Percentiles rank a stretch among this genome's conserved stretches.
These are phyloP conservation scores for Asterophora parasitica DNA, from an alignment of 768 basidiomycete species.

Conservation along the genomic window DNA sequence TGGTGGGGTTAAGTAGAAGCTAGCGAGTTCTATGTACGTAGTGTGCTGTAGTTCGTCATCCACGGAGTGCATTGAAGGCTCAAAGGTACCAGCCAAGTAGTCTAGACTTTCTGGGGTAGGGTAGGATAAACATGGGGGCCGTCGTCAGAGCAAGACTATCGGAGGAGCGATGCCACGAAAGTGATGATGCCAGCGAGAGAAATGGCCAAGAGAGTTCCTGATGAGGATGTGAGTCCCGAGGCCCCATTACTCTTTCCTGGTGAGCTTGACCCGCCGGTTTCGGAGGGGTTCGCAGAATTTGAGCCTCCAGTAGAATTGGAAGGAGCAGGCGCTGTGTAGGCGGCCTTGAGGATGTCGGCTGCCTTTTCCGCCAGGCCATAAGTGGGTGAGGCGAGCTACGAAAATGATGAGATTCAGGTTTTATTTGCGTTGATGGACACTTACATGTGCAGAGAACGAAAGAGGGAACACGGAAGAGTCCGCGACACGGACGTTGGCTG, in stretches of 20 bases:
- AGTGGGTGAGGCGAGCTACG: slow-evolving; percentile 7
- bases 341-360: slow-evolving; percentile 4
- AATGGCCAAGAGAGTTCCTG: background rate
- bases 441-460: slow-evolving; percentile 21
- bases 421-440: background rate
- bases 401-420: background rate
- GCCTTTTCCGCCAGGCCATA: slow-evolving; percentile 12
- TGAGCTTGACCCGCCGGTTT: background rate
- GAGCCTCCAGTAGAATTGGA: background rate
- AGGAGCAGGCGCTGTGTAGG: background rate
- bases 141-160: too few species aligned
- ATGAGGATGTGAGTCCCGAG: background rate
- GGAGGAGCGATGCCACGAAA: background rate
- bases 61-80: too few species aligned
- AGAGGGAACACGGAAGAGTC: slow-evolving; percentile 24
- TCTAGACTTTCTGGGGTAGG: too few species aligned
- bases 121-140: too few species aligned
- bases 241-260: background rate
- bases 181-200: background rate
- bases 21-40: too few species aligned
- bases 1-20: too few species aligned
- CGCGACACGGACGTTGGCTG: slow-evolving; percentile 41
- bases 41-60: too few species aligned
- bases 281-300: background rate
- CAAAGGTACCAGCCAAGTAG: background rate